Evolutionary conservation across 371 early-diverging fungal genomes (phyloP).

Genomic region (Capniomyces stellatus): DNA sequence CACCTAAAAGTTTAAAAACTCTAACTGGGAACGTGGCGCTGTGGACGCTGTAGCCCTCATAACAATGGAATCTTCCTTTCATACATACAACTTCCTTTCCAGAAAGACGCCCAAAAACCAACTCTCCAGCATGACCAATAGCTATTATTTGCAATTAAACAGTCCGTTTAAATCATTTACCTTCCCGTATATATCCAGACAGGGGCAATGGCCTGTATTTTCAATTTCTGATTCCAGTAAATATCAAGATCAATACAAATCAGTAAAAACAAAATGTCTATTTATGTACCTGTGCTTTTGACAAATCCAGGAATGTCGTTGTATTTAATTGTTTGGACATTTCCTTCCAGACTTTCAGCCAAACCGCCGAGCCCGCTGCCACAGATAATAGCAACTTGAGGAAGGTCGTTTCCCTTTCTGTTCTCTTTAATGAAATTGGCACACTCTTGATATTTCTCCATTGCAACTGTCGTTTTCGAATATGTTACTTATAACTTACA

Average conservation of each 20-base stretch:
- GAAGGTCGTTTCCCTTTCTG: slow-evolving; percentile 4
- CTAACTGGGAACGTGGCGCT: slow-evolving; percentile 77
- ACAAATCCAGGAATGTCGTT: slow-evolving; percentile 71
- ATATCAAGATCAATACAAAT: too few species aligned
- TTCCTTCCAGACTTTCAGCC: slow-evolving; percentile 44
- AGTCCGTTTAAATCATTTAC: too few species aligned
- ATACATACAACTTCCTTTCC: slow-evolving; percentile 60
- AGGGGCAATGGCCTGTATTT: too few species aligned
- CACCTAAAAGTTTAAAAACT: slow-evolving; percentile 64
- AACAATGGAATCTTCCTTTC: slow-evolving; percentile 72
- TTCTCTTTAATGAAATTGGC: slow-evolving; percentile 10
- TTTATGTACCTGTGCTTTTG: slow-evolving; percentile 54
- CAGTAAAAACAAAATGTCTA: too few species aligned
- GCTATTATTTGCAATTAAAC: too few species aligned
- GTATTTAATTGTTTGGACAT: slow-evolving; percentile 43
- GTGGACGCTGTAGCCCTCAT: slow-evolving; percentile 64
- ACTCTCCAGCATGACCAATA: slow-evolving; percentile 64
- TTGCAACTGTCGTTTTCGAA: neutral
- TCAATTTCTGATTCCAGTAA: too few species aligned
- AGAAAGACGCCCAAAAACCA: slow-evolving; percentile 73
- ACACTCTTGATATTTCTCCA: slow-evolving; percentile 11
- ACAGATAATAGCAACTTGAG: slow-evolving; percentile 64
- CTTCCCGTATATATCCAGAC: too few species aligned
- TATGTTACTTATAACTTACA: neutral
- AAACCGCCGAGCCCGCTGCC: slow-evolving; percentile 79